Conservation (phyloP, 768 basidiomycete species). For the Agrocybe praecox region DNA sequence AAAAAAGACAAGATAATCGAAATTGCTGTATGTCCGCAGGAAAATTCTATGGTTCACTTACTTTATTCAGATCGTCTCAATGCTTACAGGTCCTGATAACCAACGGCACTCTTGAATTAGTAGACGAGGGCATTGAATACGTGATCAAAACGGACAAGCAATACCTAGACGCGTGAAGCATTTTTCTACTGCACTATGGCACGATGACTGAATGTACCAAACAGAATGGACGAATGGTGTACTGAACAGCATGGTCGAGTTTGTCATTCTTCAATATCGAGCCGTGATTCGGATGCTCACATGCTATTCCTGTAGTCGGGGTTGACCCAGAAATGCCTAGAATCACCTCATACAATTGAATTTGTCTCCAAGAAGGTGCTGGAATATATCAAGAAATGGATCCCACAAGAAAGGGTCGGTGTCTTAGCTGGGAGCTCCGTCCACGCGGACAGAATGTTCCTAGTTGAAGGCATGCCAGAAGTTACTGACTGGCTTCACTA, state of each 20-base stretch:
- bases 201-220: not conserved
- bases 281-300: not conserved
- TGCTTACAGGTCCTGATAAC: constrained; percentile 76
- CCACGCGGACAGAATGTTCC: constrained; percentile 76
- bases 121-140: constrained; percentile 81
- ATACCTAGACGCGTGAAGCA: constrained; percentile 64
- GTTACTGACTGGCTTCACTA: constrained; percentile 82
- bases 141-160: constrained; percentile 75
- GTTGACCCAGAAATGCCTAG: constrained; percentile 76
- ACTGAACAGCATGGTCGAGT: constrained; percentile 78
- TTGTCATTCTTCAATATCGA: constrained; percentile 20
- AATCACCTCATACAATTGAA: constrained; percentile 64
- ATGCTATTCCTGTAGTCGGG: constrained; percentile 58
- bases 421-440: constrained; percentile 90
- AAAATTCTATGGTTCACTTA: not conserved
- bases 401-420: constrained; percentile 63
- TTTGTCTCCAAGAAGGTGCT: constrained; percentile 64
- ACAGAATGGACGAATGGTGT: constrained; percentile 91
- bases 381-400: constrained; percentile 82
- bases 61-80: not conserved
- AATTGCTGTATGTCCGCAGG: constrained; percentile 59
- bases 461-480: constrained; percentile 79
- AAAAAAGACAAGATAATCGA: constrained; percentile 75
- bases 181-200: not conserved
- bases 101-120: constrained; percentile 75